A percentile compares a stretch with the other conserved stretches of the same genome.
Conservation (phyloP, 768 basidiomycete species). For the Ramaria rubella region DNA sequence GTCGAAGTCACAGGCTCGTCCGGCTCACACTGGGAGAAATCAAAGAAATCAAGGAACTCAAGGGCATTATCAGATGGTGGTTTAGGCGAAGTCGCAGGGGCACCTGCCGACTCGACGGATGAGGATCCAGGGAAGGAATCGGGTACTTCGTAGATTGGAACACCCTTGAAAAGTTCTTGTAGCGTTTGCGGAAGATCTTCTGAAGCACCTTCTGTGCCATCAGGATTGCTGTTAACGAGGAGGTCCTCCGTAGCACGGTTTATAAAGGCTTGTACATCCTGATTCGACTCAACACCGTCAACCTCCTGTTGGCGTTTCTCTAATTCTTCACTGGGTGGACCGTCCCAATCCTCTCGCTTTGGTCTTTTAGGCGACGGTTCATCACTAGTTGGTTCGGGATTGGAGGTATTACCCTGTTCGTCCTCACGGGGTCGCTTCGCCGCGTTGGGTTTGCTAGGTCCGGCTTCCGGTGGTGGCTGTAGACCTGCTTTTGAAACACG, state of each 20-base stretch:
- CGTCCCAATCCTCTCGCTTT: conserved; percentile 63
- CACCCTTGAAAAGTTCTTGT: neutral
- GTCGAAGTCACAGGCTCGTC: conserved; percentile 52
- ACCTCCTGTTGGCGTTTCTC: conserved; percentile 33
- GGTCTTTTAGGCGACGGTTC: conserved; percentile 66
- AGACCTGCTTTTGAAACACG: conserved; percentile 3
- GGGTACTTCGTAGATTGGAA: conserved; percentile 17
- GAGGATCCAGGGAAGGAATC: conserved; percentile 21
- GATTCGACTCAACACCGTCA: conserved; percentile 53
- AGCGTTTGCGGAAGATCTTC: conserved; percentile 4
- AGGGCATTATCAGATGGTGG: conserved; percentile 31
- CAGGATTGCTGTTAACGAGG: conserved; percentile 35
- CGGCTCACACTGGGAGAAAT: conserved; percentile 52
- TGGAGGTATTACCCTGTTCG: conserved; percentile 16
- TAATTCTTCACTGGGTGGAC: conserved; percentile 45
- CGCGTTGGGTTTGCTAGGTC: conserved; percentile 14
- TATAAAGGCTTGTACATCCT: conserved; percentile 57
- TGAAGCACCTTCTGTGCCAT: conserved; percentile 14
- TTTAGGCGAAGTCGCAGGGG: conserved; percentile 30
- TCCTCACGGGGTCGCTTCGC: conserved; percentile 56
- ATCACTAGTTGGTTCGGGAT: conserved; percentile 28
- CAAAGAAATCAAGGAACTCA: conserved; percentile 58
- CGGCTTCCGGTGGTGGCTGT: conserved; percentile 23
- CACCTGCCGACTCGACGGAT: conserved; percentile 30
- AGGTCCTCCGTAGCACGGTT: conserved; percentile 41